Percentiles rank a stretch among this genome's conserved stretches.
These are phyloP conservation scores for Boletus reticuloceps DNA, from an alignment of 768 basidiomycete species.

Conservation along the genomic window DNA sequence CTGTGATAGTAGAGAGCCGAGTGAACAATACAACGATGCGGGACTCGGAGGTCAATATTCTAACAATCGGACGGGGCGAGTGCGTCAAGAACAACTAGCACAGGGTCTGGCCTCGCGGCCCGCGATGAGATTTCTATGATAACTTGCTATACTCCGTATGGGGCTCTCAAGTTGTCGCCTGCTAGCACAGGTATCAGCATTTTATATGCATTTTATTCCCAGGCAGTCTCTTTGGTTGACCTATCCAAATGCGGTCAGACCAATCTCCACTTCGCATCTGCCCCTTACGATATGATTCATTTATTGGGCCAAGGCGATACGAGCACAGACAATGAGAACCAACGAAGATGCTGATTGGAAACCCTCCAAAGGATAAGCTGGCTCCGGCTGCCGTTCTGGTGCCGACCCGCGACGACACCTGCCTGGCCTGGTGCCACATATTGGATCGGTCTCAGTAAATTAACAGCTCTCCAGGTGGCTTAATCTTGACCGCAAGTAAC, in stretches of 20 bases:
- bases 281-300: not conserved
- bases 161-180: no score
- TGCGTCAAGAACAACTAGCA: no score
- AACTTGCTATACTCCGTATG: no score
- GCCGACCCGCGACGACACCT: not conserved
- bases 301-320: not conserved
- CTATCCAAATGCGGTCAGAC: not conserved
- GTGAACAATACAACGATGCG: no score
- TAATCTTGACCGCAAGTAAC: not conserved
- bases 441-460: not conserved
- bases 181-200: no score
- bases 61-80: no score
- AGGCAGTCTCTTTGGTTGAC: not conserved
- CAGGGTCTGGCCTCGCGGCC: no score
- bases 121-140: no score
- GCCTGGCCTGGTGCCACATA: not conserved
- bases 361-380: not conserved
- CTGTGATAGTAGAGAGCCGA: no score
- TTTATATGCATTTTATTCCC: conserved; percentile 4
- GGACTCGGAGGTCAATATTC: no score
- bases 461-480: conserved; percentile 1
- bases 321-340: not conserved
- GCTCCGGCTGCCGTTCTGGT: not conserved
- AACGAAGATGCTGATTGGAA: no score
- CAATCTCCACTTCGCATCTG: not conserved